Evolutionary conservation across 1,139 yeast genomes (phyloP), one percentile per base, ranked within the genome.

Genomic region (Hansenula sp.): DNA sequence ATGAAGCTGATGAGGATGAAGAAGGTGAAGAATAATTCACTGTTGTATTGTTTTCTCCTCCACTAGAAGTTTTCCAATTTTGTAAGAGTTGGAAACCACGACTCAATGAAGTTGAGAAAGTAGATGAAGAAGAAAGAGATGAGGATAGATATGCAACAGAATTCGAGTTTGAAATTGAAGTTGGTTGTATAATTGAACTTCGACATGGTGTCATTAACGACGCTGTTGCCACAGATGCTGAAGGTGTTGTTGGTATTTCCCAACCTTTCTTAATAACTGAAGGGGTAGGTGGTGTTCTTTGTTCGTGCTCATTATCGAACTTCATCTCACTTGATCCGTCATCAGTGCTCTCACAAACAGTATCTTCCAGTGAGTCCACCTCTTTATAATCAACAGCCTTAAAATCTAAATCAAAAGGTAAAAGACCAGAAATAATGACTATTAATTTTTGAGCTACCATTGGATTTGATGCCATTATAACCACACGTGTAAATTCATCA

Each of bases 381-480:
- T 24, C 26, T 11, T 24, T 5, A 11, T 24, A 24, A 13, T 24
- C 26, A 6, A 11, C 4, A 11, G 13, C 13, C n/a, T 33, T 21
- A 19, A 44, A 25, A 7, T 46, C 29, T n/a, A 48, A 25, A 7
- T 46, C 35, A 21, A 30, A 48, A 3, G 73, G 69, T 14, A 71
- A 57, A 30, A 77, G 49, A 0, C 78, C 83, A 42, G 77, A 69
- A 14, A 79, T 49, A 10, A 79, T 73, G 44, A 77, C 78, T 0
- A 78, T 61, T 42, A 79, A 60, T 52, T 77, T 77, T 50, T 77
- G 79, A 1, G 84, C 82, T 10, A 78, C 81, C 24, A 73, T 73
- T 19, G 80, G 77, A 50, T 78, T 79, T 7, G 79, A 76, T 0
- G 84, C 77, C 74, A 77, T 69, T 6, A 78, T 64, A 4, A 77